phyloP scores from a whole-genome alignment of 176 grass and related monocot genomes.

The Rhynchospora pubera region DNA sequence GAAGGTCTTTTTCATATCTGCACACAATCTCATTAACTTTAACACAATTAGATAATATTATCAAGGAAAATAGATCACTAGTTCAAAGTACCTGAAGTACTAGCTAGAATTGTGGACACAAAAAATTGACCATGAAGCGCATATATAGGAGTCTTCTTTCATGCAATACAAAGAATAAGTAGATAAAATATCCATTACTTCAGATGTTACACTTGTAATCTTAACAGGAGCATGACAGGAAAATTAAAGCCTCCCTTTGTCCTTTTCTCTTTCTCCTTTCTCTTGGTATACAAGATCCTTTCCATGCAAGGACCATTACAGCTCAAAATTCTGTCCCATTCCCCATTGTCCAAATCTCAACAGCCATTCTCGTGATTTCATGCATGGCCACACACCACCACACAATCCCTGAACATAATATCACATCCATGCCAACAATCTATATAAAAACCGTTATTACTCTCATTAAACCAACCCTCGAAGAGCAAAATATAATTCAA shows the following conservation, averaged over 20 bases:
- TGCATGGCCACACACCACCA: slow-evolving; percentile 21
- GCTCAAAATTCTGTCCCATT: slow-evolving; percentile 17
- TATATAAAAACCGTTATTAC: slow-evolving; percentile 7
- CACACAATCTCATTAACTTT: neutral
- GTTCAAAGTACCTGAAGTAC: neutral
- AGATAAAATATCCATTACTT: neutral
- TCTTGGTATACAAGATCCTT: neutral
- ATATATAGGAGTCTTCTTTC: neutral
- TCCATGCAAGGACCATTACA: slow-evolving; percentile 22
- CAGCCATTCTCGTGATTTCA: slow-evolving; percentile 4
- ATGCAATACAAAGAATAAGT: neutral
- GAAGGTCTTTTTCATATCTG: neutral
- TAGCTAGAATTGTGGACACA: neutral
- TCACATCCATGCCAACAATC: neutral
- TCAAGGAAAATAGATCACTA: neutral
- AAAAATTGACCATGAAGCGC: neutral
- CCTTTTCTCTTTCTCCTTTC: neutral
- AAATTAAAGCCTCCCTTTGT: slow-evolving; percentile 10
- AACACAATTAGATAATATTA: no score
- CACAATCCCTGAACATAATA: slow-evolving; percentile 14
- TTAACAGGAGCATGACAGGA: neutral
- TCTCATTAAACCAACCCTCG: neutral
- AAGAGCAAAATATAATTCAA: neutral
- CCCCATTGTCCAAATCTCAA: slow-evolving; percentile 16
- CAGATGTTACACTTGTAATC: neutral